Evolutionary conservation across 371 early-diverging fungal species (phyloP).

Genomic region (Mucor lusitanicus): DNA sequence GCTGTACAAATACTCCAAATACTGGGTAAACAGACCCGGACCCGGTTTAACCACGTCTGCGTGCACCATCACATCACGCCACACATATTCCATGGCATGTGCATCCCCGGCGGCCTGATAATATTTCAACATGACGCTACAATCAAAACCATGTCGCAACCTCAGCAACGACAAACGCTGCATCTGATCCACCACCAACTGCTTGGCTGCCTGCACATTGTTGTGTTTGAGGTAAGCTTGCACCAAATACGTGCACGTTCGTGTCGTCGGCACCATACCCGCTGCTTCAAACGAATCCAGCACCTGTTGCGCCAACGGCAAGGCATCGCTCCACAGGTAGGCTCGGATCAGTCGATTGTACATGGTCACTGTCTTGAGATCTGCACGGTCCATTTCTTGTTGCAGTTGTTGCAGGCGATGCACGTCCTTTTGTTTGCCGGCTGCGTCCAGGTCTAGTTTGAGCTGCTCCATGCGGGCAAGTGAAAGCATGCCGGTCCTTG

Average conservation of each 20-base stretch:
- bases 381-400: slow-evolving; percentile 22
- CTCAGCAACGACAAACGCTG: slow-evolving; percentile 22
- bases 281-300: slow-evolving; percentile 12
- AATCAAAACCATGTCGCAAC: slow-evolving; percentile 36
- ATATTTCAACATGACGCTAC: slow-evolving; percentile 29
- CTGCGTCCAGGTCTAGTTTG: slow-evolving; percentile 26
- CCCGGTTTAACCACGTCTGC: slow-evolving; percentile 29
- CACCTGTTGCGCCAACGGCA: slow-evolving; percentile 27
- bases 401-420: slow-evolving; percentile 16
- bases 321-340: slow-evolving; percentile 20
- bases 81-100: slow-evolving; percentile 43
- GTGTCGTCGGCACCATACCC: slow-evolving; percentile 36
- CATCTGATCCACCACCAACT: slow-evolving; percentile 33
- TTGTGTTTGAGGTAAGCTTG: slow-evolving; percentile 32
- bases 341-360: slow-evolving; percentile 47
- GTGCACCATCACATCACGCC: slow-evolving; percentile 37
- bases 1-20: slow-evolving; percentile 27
- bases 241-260: slow-evolving; percentile 41
- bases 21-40: slow-evolving; percentile 25
- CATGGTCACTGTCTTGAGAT: slow-evolving; percentile 21
- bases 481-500: slow-evolving; percentile 15
- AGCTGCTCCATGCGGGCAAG: slow-evolving; percentile 23
- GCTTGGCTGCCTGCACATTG: slow-evolving; percentile 18
- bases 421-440: slow-evolving; percentile 23
- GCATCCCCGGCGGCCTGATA: slow-evolving; percentile 27